These are phyloP conservation scores for Rhynchospora pubera DNA, from an alignment of 176 grass and related monocot genomes.

Conservation along the genomic window DNA sequence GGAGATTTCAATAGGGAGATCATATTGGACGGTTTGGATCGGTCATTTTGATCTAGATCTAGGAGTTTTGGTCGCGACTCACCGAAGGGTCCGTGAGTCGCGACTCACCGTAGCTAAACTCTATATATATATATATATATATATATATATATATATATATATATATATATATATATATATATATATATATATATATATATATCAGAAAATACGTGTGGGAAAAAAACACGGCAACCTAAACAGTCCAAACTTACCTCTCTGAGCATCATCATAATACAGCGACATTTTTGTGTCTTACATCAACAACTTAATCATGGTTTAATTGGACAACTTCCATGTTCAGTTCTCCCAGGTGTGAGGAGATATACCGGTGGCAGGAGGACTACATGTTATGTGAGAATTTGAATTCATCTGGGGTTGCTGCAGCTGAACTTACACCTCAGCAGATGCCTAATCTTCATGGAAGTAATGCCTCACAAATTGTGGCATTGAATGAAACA, in stretches of 20 bases:
- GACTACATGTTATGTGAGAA: slow-evolving; percentile 68
- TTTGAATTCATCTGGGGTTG: slow-evolving; percentile 42
- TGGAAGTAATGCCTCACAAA: slow-evolving; percentile 32
- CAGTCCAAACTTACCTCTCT: neutral
- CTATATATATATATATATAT: no score
- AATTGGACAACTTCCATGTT: neutral
- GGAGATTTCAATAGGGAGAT: no score
- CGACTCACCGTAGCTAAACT: no score
- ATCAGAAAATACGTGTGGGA: neutral
- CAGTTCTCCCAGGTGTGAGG: slow-evolving; percentile 93
- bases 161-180: no score
- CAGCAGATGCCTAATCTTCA: slow-evolving; percentile 51
- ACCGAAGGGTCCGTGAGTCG: no score
- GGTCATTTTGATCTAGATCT: no score
- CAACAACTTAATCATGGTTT: no score
- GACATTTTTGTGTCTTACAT: no score
- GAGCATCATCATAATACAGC: neutral
- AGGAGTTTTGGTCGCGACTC: no score
- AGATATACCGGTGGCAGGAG: slow-evolving; percentile 77
- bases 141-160: no score
- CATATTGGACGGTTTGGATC: no score
- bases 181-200: no score
- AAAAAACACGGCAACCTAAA: neutral
- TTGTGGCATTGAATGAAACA: slow-evolving; percentile 25
- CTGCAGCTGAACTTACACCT: slow-evolving; percentile 29